A percentile compares a stretch with the other conserved stretches of the same genome.
These are phyloP conservation scores for Protomyces arabidopsidicola DNA, from an alignment of 1,139 yeast genomes.

Conservation along the genomic window DNA sequence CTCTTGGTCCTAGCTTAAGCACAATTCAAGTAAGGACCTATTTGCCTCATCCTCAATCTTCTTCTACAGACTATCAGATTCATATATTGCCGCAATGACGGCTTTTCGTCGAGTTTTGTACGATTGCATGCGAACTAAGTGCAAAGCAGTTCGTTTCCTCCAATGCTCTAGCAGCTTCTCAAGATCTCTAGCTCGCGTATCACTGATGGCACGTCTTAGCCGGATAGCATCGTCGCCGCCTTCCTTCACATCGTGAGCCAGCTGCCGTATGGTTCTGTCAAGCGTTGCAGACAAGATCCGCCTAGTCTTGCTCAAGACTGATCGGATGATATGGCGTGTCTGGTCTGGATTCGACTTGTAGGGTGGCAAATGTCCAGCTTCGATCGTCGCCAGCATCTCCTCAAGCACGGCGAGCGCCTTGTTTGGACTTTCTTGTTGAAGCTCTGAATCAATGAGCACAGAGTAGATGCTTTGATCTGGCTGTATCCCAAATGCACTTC, in stretches of 20 bases:
- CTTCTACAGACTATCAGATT: no score
- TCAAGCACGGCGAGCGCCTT: not conserved
- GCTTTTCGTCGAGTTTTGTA: not conserved
- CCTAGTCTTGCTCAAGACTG: not conserved
- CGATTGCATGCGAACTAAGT: not conserved
- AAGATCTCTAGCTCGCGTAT: not conserved
- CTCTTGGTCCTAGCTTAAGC: no score
- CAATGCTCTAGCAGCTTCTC: not conserved
- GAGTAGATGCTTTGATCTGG: constrained; percentile 10
- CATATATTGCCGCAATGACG: not conserved
- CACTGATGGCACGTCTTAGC: not conserved
- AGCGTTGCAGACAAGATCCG: not conserved
- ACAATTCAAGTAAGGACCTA: no score
- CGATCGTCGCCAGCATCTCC: not conserved
- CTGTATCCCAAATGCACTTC: not conserved
- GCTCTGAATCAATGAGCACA: not conserved
- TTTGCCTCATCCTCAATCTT: no score
- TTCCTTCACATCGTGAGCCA: not conserved
- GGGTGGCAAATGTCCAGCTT: not conserved
- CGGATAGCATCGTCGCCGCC: not conserved
- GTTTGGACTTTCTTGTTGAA: not conserved
- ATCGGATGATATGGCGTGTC: not conserved
- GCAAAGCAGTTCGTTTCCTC: not conserved
- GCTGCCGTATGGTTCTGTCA: not conserved
- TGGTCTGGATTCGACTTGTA: not conserved